phyloP scores from a whole-genome alignment of 495 filamentous ascomycete species.

The Talaromyces trachyspermus region DNA sequence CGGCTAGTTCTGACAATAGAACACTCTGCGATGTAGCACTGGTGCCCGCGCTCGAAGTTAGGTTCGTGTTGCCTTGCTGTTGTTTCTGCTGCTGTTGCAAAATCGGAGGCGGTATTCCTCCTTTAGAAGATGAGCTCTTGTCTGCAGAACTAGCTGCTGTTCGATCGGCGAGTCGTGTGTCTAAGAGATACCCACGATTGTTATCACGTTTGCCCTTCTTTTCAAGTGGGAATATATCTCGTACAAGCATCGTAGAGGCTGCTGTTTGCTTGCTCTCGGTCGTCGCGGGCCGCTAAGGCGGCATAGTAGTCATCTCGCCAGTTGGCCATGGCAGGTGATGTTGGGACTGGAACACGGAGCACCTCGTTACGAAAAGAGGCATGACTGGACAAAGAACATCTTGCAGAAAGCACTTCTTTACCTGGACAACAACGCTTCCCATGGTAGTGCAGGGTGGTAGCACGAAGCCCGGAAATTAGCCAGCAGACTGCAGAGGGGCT shows the following conservation, averaged over 20 bases:
- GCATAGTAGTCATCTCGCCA: constrained; percentile 54
- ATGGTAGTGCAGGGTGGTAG: too few relatives aligned
- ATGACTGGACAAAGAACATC: too few relatives aligned
- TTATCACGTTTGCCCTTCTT: not conserved
- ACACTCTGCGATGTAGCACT: constrained; percentile 23
- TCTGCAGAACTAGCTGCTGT: constrained; percentile 28
- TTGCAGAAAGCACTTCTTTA: too few relatives aligned
- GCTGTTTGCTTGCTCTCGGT: constrained; percentile 48
- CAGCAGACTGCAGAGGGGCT: too few relatives aligned
- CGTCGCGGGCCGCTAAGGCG: constrained; percentile 48
- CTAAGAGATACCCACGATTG: constrained; percentile 27
- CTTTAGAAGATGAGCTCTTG: constrained; percentile 4
- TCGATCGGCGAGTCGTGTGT: constrained; percentile 63
- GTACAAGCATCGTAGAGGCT: constrained; percentile 52
- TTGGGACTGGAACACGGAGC: too few relatives aligned
- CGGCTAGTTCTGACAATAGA: constrained; percentile 53
- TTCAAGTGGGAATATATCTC: constrained; percentile 10
- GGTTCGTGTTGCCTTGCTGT: constrained; percentile 3
- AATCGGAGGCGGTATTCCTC: constrained; percentile 7
- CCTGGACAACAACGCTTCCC: too few relatives aligned
- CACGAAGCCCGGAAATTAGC: too few relatives aligned
- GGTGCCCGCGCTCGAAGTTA: not conserved
- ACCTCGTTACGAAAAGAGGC: too few relatives aligned
- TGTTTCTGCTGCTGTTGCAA: constrained; percentile 18
- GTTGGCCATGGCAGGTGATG: constrained; percentile 43